Base-by-base conservation (phyloP, 208 protist species). In the Crithidia acanthocephali region DNA sequence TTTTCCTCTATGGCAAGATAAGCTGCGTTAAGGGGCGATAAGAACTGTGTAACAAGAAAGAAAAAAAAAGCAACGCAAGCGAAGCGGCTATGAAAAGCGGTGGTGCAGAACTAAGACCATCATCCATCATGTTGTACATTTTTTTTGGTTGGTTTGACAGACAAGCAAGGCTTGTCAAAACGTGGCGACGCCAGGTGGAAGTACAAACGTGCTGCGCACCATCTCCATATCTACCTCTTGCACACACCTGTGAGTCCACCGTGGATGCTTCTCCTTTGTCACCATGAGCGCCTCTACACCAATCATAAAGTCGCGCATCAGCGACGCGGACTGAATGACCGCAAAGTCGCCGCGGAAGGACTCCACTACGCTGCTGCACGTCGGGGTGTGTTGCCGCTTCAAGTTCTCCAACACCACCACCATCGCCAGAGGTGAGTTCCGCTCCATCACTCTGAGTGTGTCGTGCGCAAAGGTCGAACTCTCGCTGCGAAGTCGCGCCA, bases 401-500 rank as follows among this genome's bases (percentile, higher is more conserved):
- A 71, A 50, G 42, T 73, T 81, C 72, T 95, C 86, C 50, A 90
- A 60, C 2, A 84, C 72, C 1, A 90, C 15, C 51, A 69, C 66
- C 60, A 95, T 80, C 32, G 68, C 78, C 16, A 87, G 80, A 11
- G 88, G 88, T 2, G 88, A 89, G 66, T 80, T 85, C 25, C 73
- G 60, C 57, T 67, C 51, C 62, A 93, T 64, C 40, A 73, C 60
- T 8, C 28, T 60, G 35, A 85, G 53, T 13, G 83, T 73, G 25
- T 32, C 63, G 16, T 37, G 56, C 20, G 86, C 84, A 68, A 87
- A 92, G 15, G 75, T 52, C 48, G 68, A 69, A 30, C 78, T 74
- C 52, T 88, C 79, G 0, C 35, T 66, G 18, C 47, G 44, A 5
- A 94, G 83, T 1, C 53, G 7, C 16, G 63, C 64, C 42, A 87